Evolutionary conservation across 805 yeast genomes (phyloP).

Genomic region (Candida gorgasii): DNA sequence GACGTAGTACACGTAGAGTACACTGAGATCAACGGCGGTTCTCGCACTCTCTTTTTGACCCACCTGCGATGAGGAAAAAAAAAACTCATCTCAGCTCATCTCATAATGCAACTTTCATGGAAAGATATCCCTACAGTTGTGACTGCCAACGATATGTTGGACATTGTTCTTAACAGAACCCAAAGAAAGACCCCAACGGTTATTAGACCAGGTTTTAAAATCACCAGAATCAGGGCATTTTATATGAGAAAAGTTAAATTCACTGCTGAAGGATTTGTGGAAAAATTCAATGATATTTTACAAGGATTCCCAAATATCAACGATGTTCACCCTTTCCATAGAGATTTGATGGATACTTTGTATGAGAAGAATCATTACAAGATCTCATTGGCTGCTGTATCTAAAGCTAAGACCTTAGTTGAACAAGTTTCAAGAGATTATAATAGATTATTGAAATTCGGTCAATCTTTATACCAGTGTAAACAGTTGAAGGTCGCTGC

Average conservation of each 20-base stretch:
- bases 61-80: constrained; percentile 13
- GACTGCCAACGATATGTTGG: constrained; percentile 87
- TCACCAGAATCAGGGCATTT: constrained; percentile 93
- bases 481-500: constrained; percentile 98
- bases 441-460: constrained; percentile 89
- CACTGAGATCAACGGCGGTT: neutral
- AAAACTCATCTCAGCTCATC: constrained; percentile 1
- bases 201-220: constrained; percentile 92
- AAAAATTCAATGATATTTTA: constrained; percentile 83
- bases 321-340: constrained; percentile 97
- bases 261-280: constrained; percentile 94
- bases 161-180: constrained; percentile 93
- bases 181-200: constrained; percentile 99
- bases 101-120: constrained; percentile 91
- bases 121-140: constrained; percentile 97
- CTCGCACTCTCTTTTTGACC: neutral
- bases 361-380: constrained; percentile 98
- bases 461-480: constrained; percentile 97
- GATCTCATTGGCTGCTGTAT: constrained; percentile 91
- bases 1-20: too few species aligned
- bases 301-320: constrained; percentile 93
- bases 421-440: constrained; percentile 98
- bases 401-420: constrained; percentile 88
- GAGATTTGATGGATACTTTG: constrained; percentile 96
- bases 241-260: constrained; percentile 97